Percentiles rank a stretch among this genome's conserved stretches.
Evolutionary conservation across 352 stramenopile genomes (phyloP).

Genomic region (Globisporangium nagaii): DNA sequence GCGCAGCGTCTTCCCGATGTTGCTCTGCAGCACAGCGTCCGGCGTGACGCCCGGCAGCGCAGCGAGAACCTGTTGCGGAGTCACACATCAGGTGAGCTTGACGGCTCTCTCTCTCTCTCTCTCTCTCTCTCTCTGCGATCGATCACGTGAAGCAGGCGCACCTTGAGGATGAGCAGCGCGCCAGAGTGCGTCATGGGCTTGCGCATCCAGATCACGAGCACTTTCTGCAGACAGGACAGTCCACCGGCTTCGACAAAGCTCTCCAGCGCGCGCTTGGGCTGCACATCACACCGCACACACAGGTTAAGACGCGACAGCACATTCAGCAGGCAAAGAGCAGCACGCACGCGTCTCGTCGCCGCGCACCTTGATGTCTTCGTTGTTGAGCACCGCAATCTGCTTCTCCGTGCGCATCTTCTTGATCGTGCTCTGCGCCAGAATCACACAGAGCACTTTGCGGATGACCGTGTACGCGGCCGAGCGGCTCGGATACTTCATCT

Average conservation of each 20-base stretch:
- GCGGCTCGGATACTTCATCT: conserved; percentile 41
- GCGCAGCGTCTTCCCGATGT: conserved; percentile 51
- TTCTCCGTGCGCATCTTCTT: conserved; percentile 43
- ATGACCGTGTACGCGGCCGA: conserved; percentile 40
- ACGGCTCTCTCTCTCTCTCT: too few relatives aligned
- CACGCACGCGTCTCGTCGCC: too few relatives aligned
- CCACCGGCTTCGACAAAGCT: conserved; percentile 61
- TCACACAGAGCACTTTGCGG: conserved; percentile 40
- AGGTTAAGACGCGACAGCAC: too few relatives aligned
- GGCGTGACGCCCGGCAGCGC: conserved; percentile 52
- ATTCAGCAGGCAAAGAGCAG: neutral
- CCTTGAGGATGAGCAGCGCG: conserved; percentile 52
- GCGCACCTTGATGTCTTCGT: conserved; percentile 52
- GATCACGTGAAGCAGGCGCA: neutral
- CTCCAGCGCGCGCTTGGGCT: conserved; percentile 50
- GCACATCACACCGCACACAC: neutral
- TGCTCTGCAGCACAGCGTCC: conserved; percentile 38
- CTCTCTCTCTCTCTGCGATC: too few relatives aligned
- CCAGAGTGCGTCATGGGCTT: conserved; percentile 34
- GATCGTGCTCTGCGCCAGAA: conserved; percentile 47
- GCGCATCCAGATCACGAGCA: conserved; percentile 50
- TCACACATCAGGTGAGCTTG: too few relatives aligned
- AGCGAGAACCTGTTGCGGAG: conserved; percentile 30
- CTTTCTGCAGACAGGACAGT: conserved; percentile 39
- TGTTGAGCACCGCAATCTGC: conserved; percentile 47